A percentile compares a stretch with the other conserved stretches of the same genome.
These are phyloP conservation scores for Zoysia japonica DNA, from an alignment of 176 grass and related monocot genomes.

Conservation along the genomic window DNA sequence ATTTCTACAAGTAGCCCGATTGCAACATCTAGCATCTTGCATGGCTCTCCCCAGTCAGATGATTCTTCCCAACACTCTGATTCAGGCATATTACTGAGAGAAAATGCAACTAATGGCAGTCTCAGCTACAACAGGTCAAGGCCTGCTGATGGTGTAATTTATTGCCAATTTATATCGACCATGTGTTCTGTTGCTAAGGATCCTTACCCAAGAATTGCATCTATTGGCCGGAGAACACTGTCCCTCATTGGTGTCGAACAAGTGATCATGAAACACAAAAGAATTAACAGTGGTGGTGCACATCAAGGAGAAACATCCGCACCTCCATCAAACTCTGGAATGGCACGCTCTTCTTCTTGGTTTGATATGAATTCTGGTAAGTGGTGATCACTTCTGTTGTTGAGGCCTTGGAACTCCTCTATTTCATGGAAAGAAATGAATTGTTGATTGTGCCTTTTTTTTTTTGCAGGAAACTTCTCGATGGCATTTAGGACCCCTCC, in stretches of 20 bases:
- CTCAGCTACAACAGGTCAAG: slow-evolving; percentile 59
- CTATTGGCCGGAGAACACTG: slow-evolving; percentile 69
- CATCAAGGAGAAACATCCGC: slow-evolving; percentile 64
- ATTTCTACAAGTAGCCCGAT: slow-evolving; percentile 72
- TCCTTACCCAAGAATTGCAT: slow-evolving; percentile 77
- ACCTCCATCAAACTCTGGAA: slow-evolving; percentile 66
- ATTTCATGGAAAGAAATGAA: background rate
- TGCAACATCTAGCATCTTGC: slow-evolving; percentile 64
- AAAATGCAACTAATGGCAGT: slow-evolving; percentile 76
- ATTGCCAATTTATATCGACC: slow-evolving; percentile 78
- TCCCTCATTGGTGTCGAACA: slow-evolving; percentile 81
- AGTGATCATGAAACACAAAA: slow-evolving; percentile 73
- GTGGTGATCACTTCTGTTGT: slow-evolving; percentile 31
- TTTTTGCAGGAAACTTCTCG: slow-evolving; percentile 68
- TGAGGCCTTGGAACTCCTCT: slow-evolving; percentile 20
- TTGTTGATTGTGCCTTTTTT: slow-evolving; percentile 11
- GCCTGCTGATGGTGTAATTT: slow-evolving; percentile 61
- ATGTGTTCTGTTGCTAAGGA: slow-evolving; percentile 88
- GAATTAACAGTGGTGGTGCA: slow-evolving; percentile 64
- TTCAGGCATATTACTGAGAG: slow-evolving; percentile 73
- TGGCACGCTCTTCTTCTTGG: slow-evolving; percentile 94
- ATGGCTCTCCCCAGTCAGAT: slow-evolving; percentile 91
- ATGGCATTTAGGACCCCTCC: slow-evolving; percentile 91
- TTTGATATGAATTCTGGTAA: slow-evolving; percentile 96
- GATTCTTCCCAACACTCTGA: slow-evolving; percentile 94